phyloP scores from a whole-genome alignment of 108 stramenopile genomes.

The Cyclotella choctawhatcheeana region DNA sequence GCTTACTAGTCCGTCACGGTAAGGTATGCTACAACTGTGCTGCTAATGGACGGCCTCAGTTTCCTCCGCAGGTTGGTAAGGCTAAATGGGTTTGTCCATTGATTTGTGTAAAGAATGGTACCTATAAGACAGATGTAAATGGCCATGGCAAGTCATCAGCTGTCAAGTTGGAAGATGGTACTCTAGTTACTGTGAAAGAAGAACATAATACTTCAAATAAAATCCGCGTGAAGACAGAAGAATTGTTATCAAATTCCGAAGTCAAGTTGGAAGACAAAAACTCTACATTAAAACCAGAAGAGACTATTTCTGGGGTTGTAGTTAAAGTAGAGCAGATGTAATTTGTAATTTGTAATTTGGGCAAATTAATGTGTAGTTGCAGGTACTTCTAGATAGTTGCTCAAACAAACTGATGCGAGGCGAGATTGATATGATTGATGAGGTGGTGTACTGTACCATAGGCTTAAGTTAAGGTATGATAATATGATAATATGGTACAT shows the following conservation, averaged over 20 bases:
- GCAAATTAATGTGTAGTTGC: too few species aligned
- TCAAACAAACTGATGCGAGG: too few species aligned
- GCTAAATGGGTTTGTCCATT: constrained; percentile 65
- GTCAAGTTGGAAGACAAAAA: too few species aligned
- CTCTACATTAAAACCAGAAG: background rate
- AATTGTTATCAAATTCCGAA: background rate
- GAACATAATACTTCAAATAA: background rate
- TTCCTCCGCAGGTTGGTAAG: constrained; percentile 66
- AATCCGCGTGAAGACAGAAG: constrained; percentile 1
- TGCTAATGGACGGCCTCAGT: constrained; percentile 74
- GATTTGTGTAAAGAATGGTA: constrained; percentile 37
- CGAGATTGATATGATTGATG: too few species aligned
- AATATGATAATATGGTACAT: too few species aligned
- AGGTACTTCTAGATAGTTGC: too few species aligned
- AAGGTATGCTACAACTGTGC: constrained; percentile 76
- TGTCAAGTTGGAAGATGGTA: background rate
- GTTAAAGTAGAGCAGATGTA: constrained; percentile 1
- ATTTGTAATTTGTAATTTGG: too few species aligned
- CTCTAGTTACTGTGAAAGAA: background rate
- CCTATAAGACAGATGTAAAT: background rate
- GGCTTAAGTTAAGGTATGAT: too few species aligned
- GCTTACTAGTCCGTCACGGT: constrained; percentile 75
- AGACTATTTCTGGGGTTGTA: background rate
- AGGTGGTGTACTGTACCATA: too few species aligned
- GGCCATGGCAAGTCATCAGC: too few species aligned